These are phyloP conservation scores for Larix kaempferi DNA, from an alignment of 75 land plant species.

Conservation along the genomic window DNA sequence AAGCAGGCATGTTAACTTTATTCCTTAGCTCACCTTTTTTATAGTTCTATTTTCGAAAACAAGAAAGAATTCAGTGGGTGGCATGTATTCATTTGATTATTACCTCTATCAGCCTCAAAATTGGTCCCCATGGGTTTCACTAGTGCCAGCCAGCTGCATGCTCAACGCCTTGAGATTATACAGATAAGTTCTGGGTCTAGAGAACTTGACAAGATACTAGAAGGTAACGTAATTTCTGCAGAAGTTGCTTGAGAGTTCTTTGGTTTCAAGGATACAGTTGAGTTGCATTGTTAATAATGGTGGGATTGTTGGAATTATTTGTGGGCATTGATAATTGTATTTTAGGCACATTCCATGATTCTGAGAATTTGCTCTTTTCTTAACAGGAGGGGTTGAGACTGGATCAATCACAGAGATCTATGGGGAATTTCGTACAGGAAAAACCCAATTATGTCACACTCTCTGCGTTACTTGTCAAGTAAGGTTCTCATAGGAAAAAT, in stretches of 20 bases:
- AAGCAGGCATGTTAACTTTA: constrained; percentile 51
- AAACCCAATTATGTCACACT: constrained; percentile 91
- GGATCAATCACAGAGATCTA: constrained; percentile 94
- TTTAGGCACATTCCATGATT: too few relatives aligned
- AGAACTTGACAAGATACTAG: constrained; percentile 89
- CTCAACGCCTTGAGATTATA: constrained; percentile 89
- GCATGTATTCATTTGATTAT: neutral
- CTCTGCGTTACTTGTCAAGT: constrained; percentile 94
- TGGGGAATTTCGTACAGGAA: constrained; percentile 94
- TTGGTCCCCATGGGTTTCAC: constrained; percentile 98
- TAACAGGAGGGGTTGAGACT: constrained; percentile 76
- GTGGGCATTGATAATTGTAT: too few relatives aligned
- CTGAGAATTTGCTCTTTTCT: neutral
- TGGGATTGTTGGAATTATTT: too few relatives aligned
- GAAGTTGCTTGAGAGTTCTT: too few relatives aligned
- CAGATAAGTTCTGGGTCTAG: constrained; percentile 93
- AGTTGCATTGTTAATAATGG: too few relatives aligned
- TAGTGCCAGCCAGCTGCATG: constrained; percentile 90
- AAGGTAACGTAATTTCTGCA: constrained; percentile 30
- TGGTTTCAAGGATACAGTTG: too few relatives aligned
- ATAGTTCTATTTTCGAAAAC: neutral
- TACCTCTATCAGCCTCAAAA: constrained; percentile 66
- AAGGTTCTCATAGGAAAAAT: neutral
- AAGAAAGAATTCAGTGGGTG: neutral
- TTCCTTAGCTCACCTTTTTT: neutral